These are phyloP conservation scores for Apiospora sp. DNA, from an alignment of 2,329 filamentous ascomycete genomes.

Conservation along the genomic window DNA sequence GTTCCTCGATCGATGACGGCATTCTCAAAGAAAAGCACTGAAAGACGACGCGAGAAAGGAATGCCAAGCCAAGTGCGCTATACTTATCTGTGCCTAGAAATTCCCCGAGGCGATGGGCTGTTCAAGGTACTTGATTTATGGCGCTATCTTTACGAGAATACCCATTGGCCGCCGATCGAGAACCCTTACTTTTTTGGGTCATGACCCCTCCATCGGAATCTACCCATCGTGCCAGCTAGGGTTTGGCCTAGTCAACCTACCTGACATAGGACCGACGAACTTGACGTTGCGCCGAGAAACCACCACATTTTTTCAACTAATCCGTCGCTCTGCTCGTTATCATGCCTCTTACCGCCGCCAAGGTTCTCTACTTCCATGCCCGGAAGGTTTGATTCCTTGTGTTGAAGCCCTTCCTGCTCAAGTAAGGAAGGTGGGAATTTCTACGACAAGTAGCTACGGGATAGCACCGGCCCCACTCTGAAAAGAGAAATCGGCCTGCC, in stretches of 20 bases:
- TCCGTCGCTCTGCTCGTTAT: not conserved
- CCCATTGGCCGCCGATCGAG: not conserved
- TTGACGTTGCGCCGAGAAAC: not conserved
- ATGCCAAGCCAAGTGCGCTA: not conserved
- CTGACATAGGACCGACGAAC: conserved; percentile 2
- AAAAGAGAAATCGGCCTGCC: not conserved
- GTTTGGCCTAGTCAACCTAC: conserved; percentile 10
- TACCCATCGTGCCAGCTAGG: not conserved
- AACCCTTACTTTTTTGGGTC: not conserved
- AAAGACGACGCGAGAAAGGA: not conserved
- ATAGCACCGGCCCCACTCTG: conserved; percentile 2
- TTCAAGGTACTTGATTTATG: not conserved
- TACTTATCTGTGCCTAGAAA: not conserved
- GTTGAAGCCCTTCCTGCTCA: not conserved
- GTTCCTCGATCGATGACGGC: not conserved
- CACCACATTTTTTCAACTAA: not conserved
- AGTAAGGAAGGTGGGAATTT: not conserved
- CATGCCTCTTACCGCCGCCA: not conserved
- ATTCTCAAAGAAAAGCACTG: not conserved
- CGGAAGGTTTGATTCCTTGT: not conserved
- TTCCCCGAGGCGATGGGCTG: not conserved
- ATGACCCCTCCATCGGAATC: conserved; percentile 16
- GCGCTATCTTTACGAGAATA: not conserved
- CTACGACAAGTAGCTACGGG: not conserved
- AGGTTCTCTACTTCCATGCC: not conserved